Base-by-base conservation (phyloP, 1,139 yeast genomes). In the Hyphopichia wangnamkhiaoensis region DNA sequence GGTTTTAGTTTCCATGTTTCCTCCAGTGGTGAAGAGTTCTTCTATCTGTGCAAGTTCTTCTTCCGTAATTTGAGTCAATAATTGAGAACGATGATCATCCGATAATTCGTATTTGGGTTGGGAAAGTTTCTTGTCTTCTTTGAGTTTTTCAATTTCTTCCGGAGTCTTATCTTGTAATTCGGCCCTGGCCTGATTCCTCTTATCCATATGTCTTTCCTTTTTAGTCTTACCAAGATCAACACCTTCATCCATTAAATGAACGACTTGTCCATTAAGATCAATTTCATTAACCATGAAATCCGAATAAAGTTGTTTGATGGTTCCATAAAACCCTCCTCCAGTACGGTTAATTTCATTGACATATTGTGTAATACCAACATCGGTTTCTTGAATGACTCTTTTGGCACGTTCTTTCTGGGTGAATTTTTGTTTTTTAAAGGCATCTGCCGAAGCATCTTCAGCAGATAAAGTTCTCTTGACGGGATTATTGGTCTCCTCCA, bases 221-320 rank as follows among this genome's bases (percentile, higher is more conserved):
- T 74, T 80, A 44, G 76, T 71, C 41, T 66, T 64, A 3, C 76
- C 76, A 36, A 64, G 47, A 37, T 77, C 76, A 37, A 84, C 71
- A 2, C 97, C 97, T 38, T 80, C 78, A 54, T 91, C 96, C 3
- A 65, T 58, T 47, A 93, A 70, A 57, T 84, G 93, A 12, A 91
- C 76, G 2, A 90, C 96, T 2, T 76, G 64, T 1, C 89, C 95
- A 20, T 78, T 65, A 23, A 65, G 51, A 44, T 74, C 84, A 44
- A 93, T 84, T 61, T 94, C 98, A 59, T 90, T 89, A 33, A 93
- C 98, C 57, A 89, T 74, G 58, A 94, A 94, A 59, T 93, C 98
- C n/a, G 96, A 83, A 63, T 90, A 90, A 46, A 96, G 73, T 54
- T 87, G 95, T 60, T 93, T 93, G 50, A 93, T 72, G 12, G 77